Percentiles rank a stretch among this genome's conserved stretches.
Conservation (phyloP, 352 stramenopile species). For the Hyaloperonospora arabidopsidis region DNA sequence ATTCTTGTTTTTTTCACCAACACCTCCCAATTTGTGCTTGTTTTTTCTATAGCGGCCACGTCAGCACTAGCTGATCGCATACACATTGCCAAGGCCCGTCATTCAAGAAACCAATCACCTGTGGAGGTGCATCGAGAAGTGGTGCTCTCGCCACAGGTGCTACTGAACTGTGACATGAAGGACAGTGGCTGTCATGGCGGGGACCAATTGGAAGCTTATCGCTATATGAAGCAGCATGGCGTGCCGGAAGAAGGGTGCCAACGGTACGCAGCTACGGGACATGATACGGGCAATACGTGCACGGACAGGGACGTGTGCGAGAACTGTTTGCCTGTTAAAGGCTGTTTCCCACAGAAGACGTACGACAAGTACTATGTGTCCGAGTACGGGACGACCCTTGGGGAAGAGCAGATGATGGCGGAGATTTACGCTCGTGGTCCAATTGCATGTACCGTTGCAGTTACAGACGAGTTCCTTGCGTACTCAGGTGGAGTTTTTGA, state of each 20-base stretch:
- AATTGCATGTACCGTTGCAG: conserved; percentile 91
- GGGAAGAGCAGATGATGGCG: conserved; percentile 90
- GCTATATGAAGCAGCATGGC: conserved; percentile 86
- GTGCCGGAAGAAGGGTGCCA: conserved; percentile 93
- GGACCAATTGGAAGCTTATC: conserved; percentile 87
- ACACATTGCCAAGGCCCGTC: conserved; percentile 69
- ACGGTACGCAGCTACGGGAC: conserved; percentile 87
- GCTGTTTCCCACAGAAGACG: conserved; percentile 81
- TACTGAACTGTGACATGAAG: conserved; percentile 85
- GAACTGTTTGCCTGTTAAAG: conserved; percentile 82
- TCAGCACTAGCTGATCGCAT: conserved; percentile 84
- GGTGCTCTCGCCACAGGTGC: conserved; percentile 75
- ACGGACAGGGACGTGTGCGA: conserved; percentile 85
- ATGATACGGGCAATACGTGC: conserved; percentile 87
- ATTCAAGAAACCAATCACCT: conserved; percentile 32
- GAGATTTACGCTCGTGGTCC: conserved; percentile 94
- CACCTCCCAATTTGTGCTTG: conserved; percentile 4
- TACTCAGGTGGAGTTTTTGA: conserved; percentile 93
- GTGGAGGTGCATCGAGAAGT: conserved; percentile 72
- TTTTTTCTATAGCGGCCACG: conserved; percentile 45
- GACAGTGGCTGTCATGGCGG: conserved; percentile 90
- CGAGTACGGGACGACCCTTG: conserved; percentile 89
- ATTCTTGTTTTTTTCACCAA: neutral
- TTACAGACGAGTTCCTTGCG: conserved; percentile 78
- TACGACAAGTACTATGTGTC: conserved; percentile 94